Evolutionary conservation across 2,329 filamentous ascomycete genomes (phyloP).

Genomic region (Paecilomyces fulvus): DNA sequence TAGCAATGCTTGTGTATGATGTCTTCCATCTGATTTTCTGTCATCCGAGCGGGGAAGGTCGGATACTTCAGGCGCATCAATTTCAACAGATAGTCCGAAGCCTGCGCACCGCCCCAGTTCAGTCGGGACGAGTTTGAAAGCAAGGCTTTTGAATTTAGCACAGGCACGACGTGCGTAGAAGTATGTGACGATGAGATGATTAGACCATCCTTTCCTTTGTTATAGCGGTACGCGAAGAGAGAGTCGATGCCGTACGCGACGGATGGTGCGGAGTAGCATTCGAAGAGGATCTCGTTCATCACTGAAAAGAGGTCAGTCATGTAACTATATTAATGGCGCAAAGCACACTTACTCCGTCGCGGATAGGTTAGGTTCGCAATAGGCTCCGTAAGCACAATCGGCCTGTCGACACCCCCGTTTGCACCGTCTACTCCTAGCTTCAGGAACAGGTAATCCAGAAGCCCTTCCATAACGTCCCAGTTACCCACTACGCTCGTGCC

Average conservation of each 20-base stretch:
- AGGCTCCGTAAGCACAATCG: constrained; percentile 91
- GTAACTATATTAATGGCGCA: background rate
- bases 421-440: constrained; percentile 77
- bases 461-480: constrained; percentile 95
- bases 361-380: constrained; percentile 86
- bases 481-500: constrained; percentile 89
- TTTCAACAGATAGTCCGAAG: constrained; percentile 83
- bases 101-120: constrained; percentile 91
- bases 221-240: constrained; percentile 90
- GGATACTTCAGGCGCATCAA: constrained; percentile 88
- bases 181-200: constrained; percentile 89
- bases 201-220: constrained; percentile 76
- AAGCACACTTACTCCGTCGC: constrained; percentile 60
- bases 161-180: constrained; percentile 89
- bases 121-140: constrained; percentile 77
- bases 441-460: constrained; percentile 89
- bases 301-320: constrained; percentile 44
- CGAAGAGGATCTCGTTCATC: constrained; percentile 96
- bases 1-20: constrained; percentile 87
- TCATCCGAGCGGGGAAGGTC: constrained; percentile 76
- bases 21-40: constrained; percentile 75
- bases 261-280: constrained; percentile 85
- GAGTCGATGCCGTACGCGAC: constrained; percentile 93
- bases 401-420: constrained; percentile 68
- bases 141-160: constrained; percentile 76